phyloP scores from a whole-genome alignment of 2,329 filamentous ascomycete species.

The Bertia moriformis region DNA sequence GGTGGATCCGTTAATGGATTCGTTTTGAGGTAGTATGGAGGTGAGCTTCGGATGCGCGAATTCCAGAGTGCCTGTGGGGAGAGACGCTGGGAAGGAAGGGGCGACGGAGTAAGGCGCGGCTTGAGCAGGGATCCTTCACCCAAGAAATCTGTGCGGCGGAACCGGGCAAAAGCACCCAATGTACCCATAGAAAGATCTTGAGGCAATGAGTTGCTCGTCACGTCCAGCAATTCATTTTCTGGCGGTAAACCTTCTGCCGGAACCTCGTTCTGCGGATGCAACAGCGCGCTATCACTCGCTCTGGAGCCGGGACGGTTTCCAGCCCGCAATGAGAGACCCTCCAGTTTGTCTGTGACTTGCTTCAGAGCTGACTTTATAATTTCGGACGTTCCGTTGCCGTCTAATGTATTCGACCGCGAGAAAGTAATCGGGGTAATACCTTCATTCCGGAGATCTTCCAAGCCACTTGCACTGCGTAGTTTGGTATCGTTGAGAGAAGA shows the following conservation, averaged over 20 bases:
- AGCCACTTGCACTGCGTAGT: neutral
- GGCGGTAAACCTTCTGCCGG: neutral
- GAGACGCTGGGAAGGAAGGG: neutral
- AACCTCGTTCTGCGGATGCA: neutral
- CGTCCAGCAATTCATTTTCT: neutral
- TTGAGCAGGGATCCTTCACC: neutral
- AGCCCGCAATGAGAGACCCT: neutral
- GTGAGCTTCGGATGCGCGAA: neutral
- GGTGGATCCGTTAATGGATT: neutral
- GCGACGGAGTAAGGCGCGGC: neutral
- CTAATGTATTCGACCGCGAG: neutral
- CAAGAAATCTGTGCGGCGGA: neutral
- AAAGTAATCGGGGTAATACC: neutral
- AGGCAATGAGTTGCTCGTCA: neutral
- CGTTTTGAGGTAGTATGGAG: neutral
- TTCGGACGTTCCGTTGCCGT: neutral
- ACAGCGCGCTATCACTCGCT: neutral
- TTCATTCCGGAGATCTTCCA: neutral
- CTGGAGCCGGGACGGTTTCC: neutral
- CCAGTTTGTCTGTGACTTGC: neutral
- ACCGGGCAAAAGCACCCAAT: neutral
- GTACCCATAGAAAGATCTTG: neutral
- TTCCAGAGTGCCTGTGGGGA: neutral
- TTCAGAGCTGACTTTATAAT: slow-evolving; percentile 1
- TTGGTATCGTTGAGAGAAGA: neutral